Evolutionary conservation across 768 basidiomycete species (phyloP), one percentile per base, ranked within the genome.

Genomic region (Mycena epipterygia): DNA sequence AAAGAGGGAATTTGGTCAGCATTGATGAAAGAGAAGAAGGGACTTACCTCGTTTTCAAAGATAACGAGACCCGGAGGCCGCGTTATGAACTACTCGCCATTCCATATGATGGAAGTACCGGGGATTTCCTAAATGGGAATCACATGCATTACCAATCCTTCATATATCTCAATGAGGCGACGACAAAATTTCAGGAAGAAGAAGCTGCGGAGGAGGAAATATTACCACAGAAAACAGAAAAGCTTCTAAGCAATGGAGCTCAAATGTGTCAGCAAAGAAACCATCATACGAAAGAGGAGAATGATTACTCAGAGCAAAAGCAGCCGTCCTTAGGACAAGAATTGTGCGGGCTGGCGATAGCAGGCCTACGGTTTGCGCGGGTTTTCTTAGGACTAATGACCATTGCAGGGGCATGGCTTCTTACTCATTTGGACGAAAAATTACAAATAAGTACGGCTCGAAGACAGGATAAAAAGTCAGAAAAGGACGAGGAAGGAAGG

Each of bases 1-100:
- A 78, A 44, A 44, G 68, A 12, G 68, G 72, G 23, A 76, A 78
- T 44, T 72, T 69, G 30, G 70, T 78, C 2, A 68, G 67, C 19
- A 78, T 78, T 35, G 73, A 78, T 32, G 75, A 76, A 51, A 61
- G 67, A 21, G 32, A 52, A 3, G 76, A 79, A 35, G 74, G 78
- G 12, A 79, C 75, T 9, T 78, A 75, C 30, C 63, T 78, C 0
- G 35, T 74, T 2, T 76, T 76, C 59, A 75, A 74, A 41, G 66
- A 74, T 42, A 25, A 60, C 4, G 12, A 55, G 17, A 51, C 60
- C 7, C 23, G 62, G 4, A 23, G 61, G 11, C 32, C 53, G 1
- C 46, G 59, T 23, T 68, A 65, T 33, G 71, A 76, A 42, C 30
- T 76, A 16, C 48, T 74, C 51, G 61, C 64, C 1, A 55, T 55